These are phyloP conservation scores for Huntiella bhutanensis DNA, from an alignment of 2,329 filamentous ascomycete species.

Conservation along the genomic window DNA sequence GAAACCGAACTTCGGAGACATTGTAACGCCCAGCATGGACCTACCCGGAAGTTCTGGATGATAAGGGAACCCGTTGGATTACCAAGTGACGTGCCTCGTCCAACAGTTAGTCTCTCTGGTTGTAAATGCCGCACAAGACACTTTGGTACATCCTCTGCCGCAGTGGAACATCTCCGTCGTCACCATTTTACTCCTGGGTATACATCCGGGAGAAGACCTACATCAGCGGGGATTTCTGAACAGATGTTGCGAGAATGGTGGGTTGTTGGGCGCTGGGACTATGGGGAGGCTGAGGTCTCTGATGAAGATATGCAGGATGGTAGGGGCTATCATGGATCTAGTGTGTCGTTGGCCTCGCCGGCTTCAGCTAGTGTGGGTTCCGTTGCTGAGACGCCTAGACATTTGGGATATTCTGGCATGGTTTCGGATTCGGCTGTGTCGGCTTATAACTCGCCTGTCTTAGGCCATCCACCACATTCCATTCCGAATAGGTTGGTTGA, in stretches of 20 bases:
- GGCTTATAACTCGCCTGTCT: no score
- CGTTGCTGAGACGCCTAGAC: no score
- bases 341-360: constrained; percentile 8
- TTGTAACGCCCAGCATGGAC: constrained; percentile 36
- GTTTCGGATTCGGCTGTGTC: no score
- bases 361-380: constrained; percentile 4
- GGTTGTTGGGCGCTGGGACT: constrained; percentile 16
- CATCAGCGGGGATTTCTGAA: constrained; percentile 37
- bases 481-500: no score
- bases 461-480: no score
- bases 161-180: constrained; percentile 36
- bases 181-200: constrained; percentile 36
- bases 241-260: constrained; percentile 40
- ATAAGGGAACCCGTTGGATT: neutral
- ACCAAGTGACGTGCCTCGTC: no score
- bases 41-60: constrained; percentile 22
- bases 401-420: no score
- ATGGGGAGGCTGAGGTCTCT: constrained; percentile 25
- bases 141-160: constrained; percentile 41
- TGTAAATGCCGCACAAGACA: constrained; percentile 25
- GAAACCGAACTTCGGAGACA: constrained; percentile 70
- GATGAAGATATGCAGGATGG: constrained; percentile 17
- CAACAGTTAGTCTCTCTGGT: neutral
- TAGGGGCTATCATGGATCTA: constrained; percentile 8
- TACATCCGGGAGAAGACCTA: constrained; percentile 32